Conservation (phyloP, 306 rosid species). For the Phaseolus lunatus region DNA sequence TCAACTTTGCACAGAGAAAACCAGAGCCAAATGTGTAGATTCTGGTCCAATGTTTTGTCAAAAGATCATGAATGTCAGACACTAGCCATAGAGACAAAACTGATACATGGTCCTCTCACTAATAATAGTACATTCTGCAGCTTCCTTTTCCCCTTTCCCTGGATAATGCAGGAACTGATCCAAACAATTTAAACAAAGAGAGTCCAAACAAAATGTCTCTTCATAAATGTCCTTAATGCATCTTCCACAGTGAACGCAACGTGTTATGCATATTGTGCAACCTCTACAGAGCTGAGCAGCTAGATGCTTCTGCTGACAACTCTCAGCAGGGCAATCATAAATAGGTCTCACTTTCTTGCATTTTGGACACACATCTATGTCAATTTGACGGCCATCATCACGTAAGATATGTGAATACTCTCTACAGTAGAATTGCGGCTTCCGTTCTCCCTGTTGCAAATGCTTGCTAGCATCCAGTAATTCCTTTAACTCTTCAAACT, state of each 20-base stretch:
- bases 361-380: constrained; percentile 75
- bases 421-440: constrained; percentile 61
- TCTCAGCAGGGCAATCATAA: constrained; percentile 77
- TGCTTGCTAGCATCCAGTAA: constrained; percentile 51
- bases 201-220: constrained; percentile 77
- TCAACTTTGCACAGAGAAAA: constrained; percentile 10
- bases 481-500: constrained; percentile 59
- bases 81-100: constrained; percentile 57
- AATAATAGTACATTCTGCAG: constrained; percentile 45
- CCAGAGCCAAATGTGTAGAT: constrained; percentile 11
- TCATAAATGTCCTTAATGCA: constrained; percentile 74
- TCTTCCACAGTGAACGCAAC: constrained; percentile 75
- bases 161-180: constrained; percentile 43
- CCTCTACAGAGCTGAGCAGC: constrained; percentile 65
- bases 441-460: constrained; percentile 41
- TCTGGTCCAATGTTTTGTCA: constrained; percentile 32
- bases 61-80: background rate
- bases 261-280: constrained; percentile 71
- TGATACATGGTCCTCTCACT: constrained; percentile 45
- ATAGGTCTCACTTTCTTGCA: constrained; percentile 75
- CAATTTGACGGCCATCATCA: constrained; percentile 70
- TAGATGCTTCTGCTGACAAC: constrained; percentile 62
- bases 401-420: constrained; percentile 40
- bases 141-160: constrained; percentile 45
- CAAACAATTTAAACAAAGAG: constrained; percentile 65